Evolutionary conservation across 257 asterid species (phyloP).

Genomic region (Misopates orontium): DNA sequence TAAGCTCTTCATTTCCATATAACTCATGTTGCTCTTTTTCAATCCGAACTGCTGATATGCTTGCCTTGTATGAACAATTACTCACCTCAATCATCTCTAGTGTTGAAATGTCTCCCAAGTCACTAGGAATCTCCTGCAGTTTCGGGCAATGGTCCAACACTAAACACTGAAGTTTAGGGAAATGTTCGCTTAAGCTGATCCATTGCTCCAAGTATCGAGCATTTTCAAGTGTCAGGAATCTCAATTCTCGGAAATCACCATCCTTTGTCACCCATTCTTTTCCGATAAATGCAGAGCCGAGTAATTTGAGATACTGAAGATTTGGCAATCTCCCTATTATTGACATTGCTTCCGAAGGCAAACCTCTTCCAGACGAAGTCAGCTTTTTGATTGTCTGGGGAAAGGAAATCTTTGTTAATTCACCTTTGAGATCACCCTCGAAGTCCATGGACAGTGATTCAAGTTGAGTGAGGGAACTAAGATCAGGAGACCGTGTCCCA

Average conservation of each 20-base stretch:
- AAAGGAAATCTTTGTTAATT: not conserved
- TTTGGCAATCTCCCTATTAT: constrained; percentile 14
- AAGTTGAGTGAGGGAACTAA: not conserved
- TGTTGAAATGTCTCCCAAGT: constrained; percentile 12
- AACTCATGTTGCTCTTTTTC: constrained; percentile 6
- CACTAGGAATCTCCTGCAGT: constrained; percentile 17
- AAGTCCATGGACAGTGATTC: constrained; percentile 12
- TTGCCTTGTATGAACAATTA: not conserved
- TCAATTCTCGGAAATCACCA: constrained; percentile 12
- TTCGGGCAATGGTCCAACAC: not conserved
- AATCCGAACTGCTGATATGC: constrained; percentile 18
- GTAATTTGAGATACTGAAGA: constrained; percentile 15
- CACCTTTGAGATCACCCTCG: not conserved
- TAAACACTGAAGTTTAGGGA: constrained; percentile 23
- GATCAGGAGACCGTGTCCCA: not conserved
- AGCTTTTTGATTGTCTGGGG: constrained; percentile 12
- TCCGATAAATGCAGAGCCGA: not conserved
- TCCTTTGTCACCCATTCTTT: constrained; percentile 16
- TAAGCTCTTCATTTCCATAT: constrained; percentile 13
- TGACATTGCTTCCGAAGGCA: not conserved
- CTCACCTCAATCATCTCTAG: constrained; percentile 23
- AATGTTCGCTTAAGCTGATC: constrained; percentile 16
- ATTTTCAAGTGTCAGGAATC: constrained; percentile 4
- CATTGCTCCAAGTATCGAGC: not conserved
- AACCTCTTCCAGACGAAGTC: no score